phyloP scores from a whole-genome alignment of 1,284 basidiomycete genomes.

The Tylopilus microsporus region DNA sequence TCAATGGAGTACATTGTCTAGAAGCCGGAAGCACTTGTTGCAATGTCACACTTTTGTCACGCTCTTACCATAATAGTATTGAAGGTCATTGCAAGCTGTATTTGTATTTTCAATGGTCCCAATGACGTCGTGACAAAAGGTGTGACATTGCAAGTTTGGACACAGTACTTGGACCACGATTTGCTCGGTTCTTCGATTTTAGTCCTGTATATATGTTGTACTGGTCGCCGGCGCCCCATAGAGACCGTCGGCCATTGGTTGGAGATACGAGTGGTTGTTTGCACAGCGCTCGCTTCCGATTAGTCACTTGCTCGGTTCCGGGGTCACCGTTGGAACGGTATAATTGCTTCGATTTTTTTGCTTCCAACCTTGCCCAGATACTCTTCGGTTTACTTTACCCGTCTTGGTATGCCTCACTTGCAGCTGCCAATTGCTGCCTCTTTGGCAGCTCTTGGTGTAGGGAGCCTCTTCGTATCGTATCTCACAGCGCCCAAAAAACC shows the following conservation, averaged over 20 bases:
- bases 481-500: constrained; percentile 42
- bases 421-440: constrained; percentile 52
- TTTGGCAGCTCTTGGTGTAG: constrained; percentile 41
- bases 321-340: constrained; percentile 1
- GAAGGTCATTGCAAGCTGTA: too few species aligned
- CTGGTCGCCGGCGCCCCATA: neutral
- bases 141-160: too few species aligned
- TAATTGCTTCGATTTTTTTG: neutral
- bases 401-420: constrained; percentile 50
- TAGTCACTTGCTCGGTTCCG: constrained; percentile 19
- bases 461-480: constrained; percentile 44
- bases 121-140: too few species aligned
- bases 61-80: too few species aligned
- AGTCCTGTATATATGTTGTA: neutral
- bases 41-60: too few species aligned
- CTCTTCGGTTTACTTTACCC: neutral
- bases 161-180: too few species aligned
- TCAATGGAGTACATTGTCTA: too few species aligned
- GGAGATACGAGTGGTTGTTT: neutral
- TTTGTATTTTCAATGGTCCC: too few species aligned
- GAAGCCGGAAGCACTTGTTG: too few species aligned
- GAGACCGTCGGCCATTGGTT: neutral
- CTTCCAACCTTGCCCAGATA: neutral
- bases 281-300: neutral
- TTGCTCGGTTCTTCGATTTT: too few species aligned